These are phyloP conservation scores for Mucor racemosus DNA, from an alignment of 371 early-diverging fungal species.

Conservation along the genomic window DNA sequence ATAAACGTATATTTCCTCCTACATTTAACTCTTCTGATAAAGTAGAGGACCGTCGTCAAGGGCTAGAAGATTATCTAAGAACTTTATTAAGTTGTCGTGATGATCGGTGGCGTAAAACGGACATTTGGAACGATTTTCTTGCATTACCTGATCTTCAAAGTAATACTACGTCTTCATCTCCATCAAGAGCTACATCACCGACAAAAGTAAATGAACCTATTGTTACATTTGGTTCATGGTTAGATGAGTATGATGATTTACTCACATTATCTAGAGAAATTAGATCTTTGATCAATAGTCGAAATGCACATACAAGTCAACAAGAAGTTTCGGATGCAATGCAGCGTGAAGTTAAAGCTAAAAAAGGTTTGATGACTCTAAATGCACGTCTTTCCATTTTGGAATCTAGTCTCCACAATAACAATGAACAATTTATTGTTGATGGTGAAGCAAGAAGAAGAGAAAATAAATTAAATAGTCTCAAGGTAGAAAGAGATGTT, in stretches of 20 bases:
- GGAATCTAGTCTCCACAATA: conserved; percentile 59
- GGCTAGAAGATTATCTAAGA: conserved; percentile 78
- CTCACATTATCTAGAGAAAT: conserved; percentile 69
- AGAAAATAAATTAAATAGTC: conserved; percentile 70
- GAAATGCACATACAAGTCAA: conserved; percentile 68
- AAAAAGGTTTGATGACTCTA: conserved; percentile 63
- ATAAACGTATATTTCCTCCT: conserved; percentile 68
- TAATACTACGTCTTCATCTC: conserved; percentile 33
- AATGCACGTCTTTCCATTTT: conserved; percentile 55
- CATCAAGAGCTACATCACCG: conserved; percentile 38
- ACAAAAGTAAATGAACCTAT: not conserved
- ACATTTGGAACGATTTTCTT: conserved; percentile 77
- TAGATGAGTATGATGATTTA: conserved; percentile 73
- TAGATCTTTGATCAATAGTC: conserved; percentile 67
- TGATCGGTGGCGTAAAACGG: conserved; percentile 77
- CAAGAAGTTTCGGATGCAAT: conserved; percentile 78
- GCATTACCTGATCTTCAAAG: conserved; percentile 49
- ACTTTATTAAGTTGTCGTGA: conserved; percentile 74
- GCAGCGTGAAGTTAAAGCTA: conserved; percentile 76
- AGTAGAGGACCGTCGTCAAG: conserved; percentile 78
- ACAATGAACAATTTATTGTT: conserved; percentile 48
- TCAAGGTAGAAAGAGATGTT: conserved; percentile 70
- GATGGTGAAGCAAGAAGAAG: conserved; percentile 75
- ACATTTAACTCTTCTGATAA: conserved; percentile 62
- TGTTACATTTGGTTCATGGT: conserved; percentile 70